These are phyloP conservation scores for Wickerhamiella azymoides DNA, from an alignment of 805 yeast genomes.

Conservation along the genomic window DNA sequence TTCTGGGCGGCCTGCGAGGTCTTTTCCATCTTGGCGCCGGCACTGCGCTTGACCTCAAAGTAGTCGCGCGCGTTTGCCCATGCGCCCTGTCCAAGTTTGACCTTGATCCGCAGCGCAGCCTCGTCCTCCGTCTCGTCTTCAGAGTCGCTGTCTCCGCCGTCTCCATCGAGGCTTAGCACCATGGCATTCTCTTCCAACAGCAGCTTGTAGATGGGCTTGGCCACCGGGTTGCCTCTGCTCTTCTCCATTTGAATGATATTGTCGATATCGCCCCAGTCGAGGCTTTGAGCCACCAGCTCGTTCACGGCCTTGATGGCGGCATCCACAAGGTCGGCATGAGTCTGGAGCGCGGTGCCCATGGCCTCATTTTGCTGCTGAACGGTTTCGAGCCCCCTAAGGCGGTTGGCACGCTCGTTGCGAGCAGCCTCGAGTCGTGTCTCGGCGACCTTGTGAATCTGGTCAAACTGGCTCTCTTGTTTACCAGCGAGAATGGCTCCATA, in stretches of 20 bases:
- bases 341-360: conserved; percentile 62
- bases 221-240: conserved; percentile 47
- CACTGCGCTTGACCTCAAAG: conserved; percentile 62
- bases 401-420: conserved; percentile 52
- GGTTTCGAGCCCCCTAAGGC: conserved; percentile 48
- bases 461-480: conserved; percentile 58
- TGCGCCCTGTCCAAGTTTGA: conserved; percentile 60
- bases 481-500: conserved; percentile 78
- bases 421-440: conserved; percentile 63
- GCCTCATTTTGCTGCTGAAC: conserved; percentile 49
- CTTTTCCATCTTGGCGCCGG: conserved; percentile 62
- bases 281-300: conserved; percentile 56
- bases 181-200: conserved; percentile 57
- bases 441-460: conserved; percentile 44
- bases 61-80: conserved; percentile 80
- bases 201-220: conserved; percentile 49
- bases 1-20: conserved; percentile 63
- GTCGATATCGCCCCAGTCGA: conserved; percentile 91
- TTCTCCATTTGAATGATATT: conserved; percentile 58
- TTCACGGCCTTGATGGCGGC: conserved; percentile 57
- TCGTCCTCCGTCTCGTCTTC: conserved; percentile 24
- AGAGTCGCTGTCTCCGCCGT: conserved; percentile 22
- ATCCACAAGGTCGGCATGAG: conserved; percentile 56
- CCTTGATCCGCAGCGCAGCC: conserved; percentile 29
- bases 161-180: conserved; percentile 40